Evolutionary conservation across 164 flowering plant genomes (phyloP), one percentile per base, ranked within the genome.

Genomic region (Magnolia sinica): DNA sequence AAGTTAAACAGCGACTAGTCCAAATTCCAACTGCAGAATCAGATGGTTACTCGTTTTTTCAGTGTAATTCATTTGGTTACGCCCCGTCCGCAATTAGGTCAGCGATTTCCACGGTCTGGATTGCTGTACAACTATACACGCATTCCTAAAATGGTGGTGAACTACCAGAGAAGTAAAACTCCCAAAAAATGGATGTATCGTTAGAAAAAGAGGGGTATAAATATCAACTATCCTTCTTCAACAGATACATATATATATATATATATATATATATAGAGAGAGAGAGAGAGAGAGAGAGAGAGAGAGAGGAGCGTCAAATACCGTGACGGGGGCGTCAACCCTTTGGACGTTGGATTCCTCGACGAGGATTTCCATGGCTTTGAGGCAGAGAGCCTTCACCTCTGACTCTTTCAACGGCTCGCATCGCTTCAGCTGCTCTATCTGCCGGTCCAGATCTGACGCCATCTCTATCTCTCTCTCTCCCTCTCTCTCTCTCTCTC

Each of bases 281-380:
- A 31, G 75, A 50, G 69, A 66, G 58, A 67, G 77, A 66, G 29
- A 45, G 37, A 20, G n/a, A 71, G 61, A 16, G 37, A 10, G 50
- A 9, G 23, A 3, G 71, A 10, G 3, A 20, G 52, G 7, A 7
- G 50, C 14, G 45, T 37, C 45, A 37, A 50, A 74, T 74, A 96
- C 99, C 73, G 98, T 96, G 77, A 96, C 98, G 1, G 98, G 99
- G 24, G 98, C 98, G 67, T 96, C 99, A 50, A 96, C 98, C 45
- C 98, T 78, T 78, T 96, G 99, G 76, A 96, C 98, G 76, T 96
- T 96, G 83, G 98, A 91, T 82, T 96, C 98, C 78, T 96, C 99
- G 45, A 96, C 99, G 55, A 96, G 91, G 84, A 96, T 96, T 81
- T 96, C 99, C 90, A 96, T 96, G 71, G 99, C 99, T 84, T 94